Percentiles rank a stretch among this genome's conserved stretches.
phyloP scores from a whole-genome alignment of 352 stramenopile genomes.

The Phytophthora boehmeriae region DNA sequence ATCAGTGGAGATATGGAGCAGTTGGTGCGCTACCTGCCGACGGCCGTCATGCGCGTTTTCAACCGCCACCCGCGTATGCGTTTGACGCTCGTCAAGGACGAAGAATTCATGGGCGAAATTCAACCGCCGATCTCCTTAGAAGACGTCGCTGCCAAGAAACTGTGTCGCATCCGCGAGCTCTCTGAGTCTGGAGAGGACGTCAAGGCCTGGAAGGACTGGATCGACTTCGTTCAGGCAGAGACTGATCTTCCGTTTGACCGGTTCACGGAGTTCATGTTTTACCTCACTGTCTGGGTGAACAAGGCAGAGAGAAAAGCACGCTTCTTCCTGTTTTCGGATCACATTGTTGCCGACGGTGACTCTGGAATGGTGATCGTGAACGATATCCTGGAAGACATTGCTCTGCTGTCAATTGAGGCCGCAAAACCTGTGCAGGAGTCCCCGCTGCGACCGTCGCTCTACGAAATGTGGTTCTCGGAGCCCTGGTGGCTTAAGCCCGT shows the following conservation, averaged over 20 bases:
- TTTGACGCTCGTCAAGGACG: slow-evolving; percentile 19
- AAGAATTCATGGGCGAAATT: slow-evolving; percentile 32
- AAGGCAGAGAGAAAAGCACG: background rate
- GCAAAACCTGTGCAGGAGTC: slow-evolving; percentile 4
- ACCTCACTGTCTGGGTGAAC: slow-evolving; percentile 27
- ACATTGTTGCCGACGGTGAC: slow-evolving; percentile 34
- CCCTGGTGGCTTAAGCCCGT: slow-evolving; percentile 28
- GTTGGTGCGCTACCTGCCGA: slow-evolving; percentile 21
- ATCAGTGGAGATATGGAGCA: slow-evolving; percentile 13
- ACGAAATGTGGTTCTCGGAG: slow-evolving; percentile 21
- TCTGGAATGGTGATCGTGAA: slow-evolving; percentile 39
- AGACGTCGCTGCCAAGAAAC: slow-evolving; percentile 17
- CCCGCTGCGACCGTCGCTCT: slow-evolving; percentile 30
- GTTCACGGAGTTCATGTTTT: slow-evolving; percentile 31
- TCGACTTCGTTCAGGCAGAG: slow-evolving; percentile 10
- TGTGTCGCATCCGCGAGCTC: slow-evolving; percentile 20
- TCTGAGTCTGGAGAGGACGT: background rate
- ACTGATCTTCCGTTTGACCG: slow-evolving; percentile 28
- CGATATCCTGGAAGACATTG: slow-evolving; percentile 25
- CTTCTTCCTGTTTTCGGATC: slow-evolving; percentile 39
- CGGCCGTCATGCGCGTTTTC: slow-evolving; percentile 33
- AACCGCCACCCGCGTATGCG: slow-evolving; percentile 47
- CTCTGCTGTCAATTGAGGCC: slow-evolving; percentile 8
- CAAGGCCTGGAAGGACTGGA: slow-evolving; percentile 10
- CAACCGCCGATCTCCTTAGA: slow-evolving; percentile 23